Percentiles rank a stretch among this genome's conserved stretches.
These are phyloP conservation scores for Leccinum ochraceum DNA, from an alignment of 768 basidiomycete genomes.

Conservation along the genomic window DNA sequence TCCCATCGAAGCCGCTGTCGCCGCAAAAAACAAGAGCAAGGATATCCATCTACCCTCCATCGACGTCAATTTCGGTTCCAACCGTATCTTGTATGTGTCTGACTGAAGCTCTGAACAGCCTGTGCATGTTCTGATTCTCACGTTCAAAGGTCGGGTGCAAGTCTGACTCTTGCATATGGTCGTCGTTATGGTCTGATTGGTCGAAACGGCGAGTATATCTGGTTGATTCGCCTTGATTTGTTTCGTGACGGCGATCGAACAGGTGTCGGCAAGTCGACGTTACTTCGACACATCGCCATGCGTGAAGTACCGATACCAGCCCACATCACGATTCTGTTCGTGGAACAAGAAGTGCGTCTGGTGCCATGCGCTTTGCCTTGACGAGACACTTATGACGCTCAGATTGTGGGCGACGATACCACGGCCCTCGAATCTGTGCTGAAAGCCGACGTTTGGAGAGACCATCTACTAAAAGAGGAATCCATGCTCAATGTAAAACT, in stretches of 20 bases:
- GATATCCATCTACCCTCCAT: slow-evolving; percentile 94
- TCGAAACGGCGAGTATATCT: slow-evolving; percentile 59
- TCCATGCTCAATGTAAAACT: slow-evolving; percentile 70
- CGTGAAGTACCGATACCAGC: slow-evolving; percentile 92
- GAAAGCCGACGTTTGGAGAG: slow-evolving; percentile 99
- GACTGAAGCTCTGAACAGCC: background rate
- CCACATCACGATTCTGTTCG: slow-evolving; percentile 96
- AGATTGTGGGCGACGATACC: slow-evolving; percentile 95
- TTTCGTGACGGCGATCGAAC: slow-evolving; percentile 3
- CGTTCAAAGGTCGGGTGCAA: slow-evolving; percentile 69
- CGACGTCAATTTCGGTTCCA: slow-evolving; percentile 95
- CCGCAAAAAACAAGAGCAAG: slow-evolving; percentile 93
- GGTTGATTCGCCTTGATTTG: background rate
- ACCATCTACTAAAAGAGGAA: slow-evolving; percentile 88
- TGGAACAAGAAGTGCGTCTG: slow-evolving; percentile 86
- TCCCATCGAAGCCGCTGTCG: slow-evolving; percentile 76
- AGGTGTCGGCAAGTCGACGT: slow-evolving; percentile 96
- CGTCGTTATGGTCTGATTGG: slow-evolving; percentile 92
- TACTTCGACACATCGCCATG: slow-evolving; percentile 91
- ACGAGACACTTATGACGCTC: background rate
- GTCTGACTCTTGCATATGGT: slow-evolving; percentile 84
- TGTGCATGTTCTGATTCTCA: slow-evolving; percentile 5
- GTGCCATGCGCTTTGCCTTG: background rate
- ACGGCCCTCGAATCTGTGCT: slow-evolving; percentile 90
- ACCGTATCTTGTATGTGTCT: slow-evolving; percentile 76